Evolutionary conservation across 441 rosid genomes (phyloP).

Genomic region (Euphorbia corollata): DNA sequence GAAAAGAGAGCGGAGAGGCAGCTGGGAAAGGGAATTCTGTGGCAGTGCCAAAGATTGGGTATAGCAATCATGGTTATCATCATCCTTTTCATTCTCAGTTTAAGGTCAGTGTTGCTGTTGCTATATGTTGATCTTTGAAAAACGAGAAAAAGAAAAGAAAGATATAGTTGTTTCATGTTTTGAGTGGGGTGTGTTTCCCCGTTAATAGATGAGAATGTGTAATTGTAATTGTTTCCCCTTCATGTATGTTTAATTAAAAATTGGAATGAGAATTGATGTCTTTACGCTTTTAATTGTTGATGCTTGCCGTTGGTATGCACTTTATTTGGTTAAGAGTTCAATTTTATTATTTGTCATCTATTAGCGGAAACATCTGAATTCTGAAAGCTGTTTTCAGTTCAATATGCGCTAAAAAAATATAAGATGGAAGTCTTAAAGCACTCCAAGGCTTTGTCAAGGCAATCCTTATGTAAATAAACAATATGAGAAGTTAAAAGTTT

Average conservation of each 20-base stretch:
- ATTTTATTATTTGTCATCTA: not conserved
- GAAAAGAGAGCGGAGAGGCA: slow-evolving; percentile 51
- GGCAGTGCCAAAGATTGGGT: slow-evolving; percentile 60
- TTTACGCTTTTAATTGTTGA: not conserved
- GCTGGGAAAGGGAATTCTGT: slow-evolving; percentile 39
- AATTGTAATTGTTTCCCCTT: slow-evolving; percentile 29
- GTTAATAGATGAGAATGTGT: slow-evolving; percentile 18
- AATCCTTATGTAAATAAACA: not conserved
- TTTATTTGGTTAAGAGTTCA: not conserved
- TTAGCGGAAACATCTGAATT: not conserved
- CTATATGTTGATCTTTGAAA: slow-evolving; percentile 25
- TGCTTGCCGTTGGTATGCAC: not conserved
- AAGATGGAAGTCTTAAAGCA: not conserved
- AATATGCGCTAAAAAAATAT: too few relatives aligned
- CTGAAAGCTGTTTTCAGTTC: slow-evolving; percentile 4
- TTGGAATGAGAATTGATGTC: slow-evolving; percentile 21
- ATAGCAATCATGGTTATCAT: slow-evolving; percentile 80
- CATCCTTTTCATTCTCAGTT: slow-evolving; percentile 95
- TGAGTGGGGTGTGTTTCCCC: slow-evolving; percentile 26
- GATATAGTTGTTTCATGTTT: slow-evolving; percentile 8
- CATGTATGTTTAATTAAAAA: slow-evolving; percentile 12
- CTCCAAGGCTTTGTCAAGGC: not conserved
- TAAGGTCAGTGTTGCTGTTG: slow-evolving; percentile 86
- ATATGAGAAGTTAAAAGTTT: not conserved
- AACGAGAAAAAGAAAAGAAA: slow-evolving; percentile 18